Conservation (phyloP, 2,329 filamentous ascomycete species). For the Xylaria polymorpha region DNA sequence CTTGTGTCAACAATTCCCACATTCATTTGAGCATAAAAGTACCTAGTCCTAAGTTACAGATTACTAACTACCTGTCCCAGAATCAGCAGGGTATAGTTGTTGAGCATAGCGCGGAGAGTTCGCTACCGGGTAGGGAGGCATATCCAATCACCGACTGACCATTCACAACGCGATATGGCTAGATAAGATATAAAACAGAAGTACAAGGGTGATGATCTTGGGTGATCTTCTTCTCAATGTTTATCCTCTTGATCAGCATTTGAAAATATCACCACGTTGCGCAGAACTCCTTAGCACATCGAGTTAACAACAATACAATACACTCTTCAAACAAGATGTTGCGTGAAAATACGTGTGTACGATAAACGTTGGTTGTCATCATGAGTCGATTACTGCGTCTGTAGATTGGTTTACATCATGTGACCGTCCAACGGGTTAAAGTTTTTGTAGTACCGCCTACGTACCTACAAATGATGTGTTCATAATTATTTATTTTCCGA, state of each 20-base stretch:
- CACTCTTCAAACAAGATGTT: background rate
- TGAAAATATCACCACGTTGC: background rate
- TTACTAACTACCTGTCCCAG: background rate
- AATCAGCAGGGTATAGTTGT: background rate
- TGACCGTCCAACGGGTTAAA: background rate
- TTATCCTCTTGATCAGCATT: background rate
- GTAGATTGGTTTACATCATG: slow-evolving; percentile 7
- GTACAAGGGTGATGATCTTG: too few relatives aligned
- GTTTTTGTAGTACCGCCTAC: background rate
- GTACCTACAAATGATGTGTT: background rate
- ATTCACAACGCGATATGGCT: background rate
- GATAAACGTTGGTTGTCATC: slow-evolving; percentile 1
- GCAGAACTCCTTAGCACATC: background rate
- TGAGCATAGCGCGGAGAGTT: background rate
- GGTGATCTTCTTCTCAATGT: background rate
- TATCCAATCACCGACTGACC: background rate
- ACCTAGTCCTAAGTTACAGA: background rate
- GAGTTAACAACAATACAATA: background rate
- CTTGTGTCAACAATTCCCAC: background rate
- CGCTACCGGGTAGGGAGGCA: background rate
- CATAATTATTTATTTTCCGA: slow-evolving; percentile 13
- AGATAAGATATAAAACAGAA: background rate
- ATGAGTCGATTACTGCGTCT: background rate
- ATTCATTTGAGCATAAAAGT: background rate
- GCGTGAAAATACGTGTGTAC: background rate